Base-by-base conservation (phyloP, 2,329 filamentous ascomycete species). In the Penicillium sp. region DNA sequence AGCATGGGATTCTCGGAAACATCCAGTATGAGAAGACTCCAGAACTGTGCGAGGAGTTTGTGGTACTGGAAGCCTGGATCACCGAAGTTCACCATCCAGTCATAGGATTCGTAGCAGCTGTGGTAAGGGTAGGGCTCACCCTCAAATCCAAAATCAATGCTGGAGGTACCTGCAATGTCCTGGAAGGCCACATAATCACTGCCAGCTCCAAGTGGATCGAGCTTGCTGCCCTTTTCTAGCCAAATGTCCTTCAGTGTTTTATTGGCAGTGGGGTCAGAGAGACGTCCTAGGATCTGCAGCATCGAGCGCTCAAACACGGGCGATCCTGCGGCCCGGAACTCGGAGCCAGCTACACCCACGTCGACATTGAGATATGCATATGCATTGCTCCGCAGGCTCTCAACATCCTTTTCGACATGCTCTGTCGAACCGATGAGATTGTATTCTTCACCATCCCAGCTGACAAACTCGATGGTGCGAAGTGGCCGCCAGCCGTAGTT, bases 381-480 rank as follows among this genome's bases (percentile, higher is more conserved):
- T 0, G 85, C 93, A 64, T 94, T 83, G 18, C 82, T 78, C 41
- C 90, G 87, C 6, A 99, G 80, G 3, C 77, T 72, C 0, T 92
- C 86, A 26, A 91, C 79, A 63, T 93, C 87, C 45, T 89, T 88
- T 75, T 99, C 94, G 44, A 99, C 94, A 67, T 89, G 93, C 72
- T 99, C 94, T 1, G 94, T 97, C 11, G 91, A 96, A 8, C 94
- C 94, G 55, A 96, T 89, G 44, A 94, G 78, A 73, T 97, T 97
- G 77, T 96, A 97, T 73, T 93, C 91, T 64, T 88, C 88, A 4
- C 85, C 94, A 72, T 99, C 94, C 94, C 94, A 99, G 31, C 90
- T 96, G 68, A 92, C 92, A 73, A 99, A 97, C 71, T 96, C 89
- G 61, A 99, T 96, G 3, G 91, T 95, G n/a, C 94, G 88, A 15